These are phyloP conservation scores for Alternaria gaisen DNA, from an alignment of 2,329 filamentous ascomycete species.

Conservation along the genomic window DNA sequence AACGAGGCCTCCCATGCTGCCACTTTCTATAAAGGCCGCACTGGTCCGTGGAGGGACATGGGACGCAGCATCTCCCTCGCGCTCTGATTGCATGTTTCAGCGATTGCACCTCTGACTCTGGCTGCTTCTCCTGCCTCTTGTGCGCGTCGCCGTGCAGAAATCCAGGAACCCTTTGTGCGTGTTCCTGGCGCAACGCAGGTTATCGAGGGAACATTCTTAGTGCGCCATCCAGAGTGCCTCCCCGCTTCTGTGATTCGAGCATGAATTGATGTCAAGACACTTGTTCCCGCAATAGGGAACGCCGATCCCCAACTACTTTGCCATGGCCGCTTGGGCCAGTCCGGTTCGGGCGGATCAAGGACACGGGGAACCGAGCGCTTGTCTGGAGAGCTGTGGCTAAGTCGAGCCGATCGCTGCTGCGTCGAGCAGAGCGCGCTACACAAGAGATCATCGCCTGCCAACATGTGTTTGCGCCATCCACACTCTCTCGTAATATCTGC, in stretches of 20 bases:
- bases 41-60: slow-evolving; percentile 15
- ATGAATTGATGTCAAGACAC: slow-evolving; percentile 17
- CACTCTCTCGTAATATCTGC: slow-evolving; percentile 4
- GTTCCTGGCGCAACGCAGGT: slow-evolving; percentile 35
- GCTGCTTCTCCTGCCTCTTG: neutral
- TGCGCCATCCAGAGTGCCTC: slow-evolving; percentile 20
- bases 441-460: slow-evolving; percentile 29
- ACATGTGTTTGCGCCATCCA: slow-evolving; percentile 33
- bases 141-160: slow-evolving; percentile 9
- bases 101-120: slow-evolving; percentile 15
- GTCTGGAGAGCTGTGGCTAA: slow-evolving; percentile 33
- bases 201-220: slow-evolving; percentile 24
- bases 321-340: slow-evolving; percentile 28
- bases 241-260: slow-evolving; percentile 35
- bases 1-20: slow-evolving; percentile 17
- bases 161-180: slow-evolving; percentile 30
- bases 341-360: slow-evolving; percentile 32
- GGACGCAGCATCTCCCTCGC: slow-evolving; percentile 18
- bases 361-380: slow-evolving; percentile 35
- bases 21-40: slow-evolving; percentile 20
- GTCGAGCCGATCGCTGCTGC: slow-evolving; percentile 36
- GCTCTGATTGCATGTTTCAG: slow-evolving; percentile 28
- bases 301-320: slow-evolving; percentile 32
- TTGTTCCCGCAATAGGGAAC: slow-evolving; percentile 26
- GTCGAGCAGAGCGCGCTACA: slow-evolving; percentile 22